Base-by-base conservation (phyloP, 148 eudicot species). In the Pharnaceum exiguum region DNA sequence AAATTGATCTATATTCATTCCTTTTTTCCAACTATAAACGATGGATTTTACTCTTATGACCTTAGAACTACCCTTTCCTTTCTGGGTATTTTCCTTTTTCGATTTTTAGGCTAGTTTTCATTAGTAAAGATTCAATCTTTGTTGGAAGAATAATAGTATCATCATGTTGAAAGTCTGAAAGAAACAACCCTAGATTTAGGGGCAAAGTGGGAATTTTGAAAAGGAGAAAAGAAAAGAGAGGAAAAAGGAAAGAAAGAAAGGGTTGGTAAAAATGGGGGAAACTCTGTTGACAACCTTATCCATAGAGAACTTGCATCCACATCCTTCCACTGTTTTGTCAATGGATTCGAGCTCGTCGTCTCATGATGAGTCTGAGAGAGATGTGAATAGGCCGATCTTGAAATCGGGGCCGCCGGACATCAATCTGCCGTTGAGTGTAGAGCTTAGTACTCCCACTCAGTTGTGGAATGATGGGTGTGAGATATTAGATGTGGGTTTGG, bases 261-360 rank as follows among this genome's bases (percentile, higher is more conserved):
- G 37, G n/a, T n/a, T n/a, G n/a, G n/a, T 43, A 65, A 74, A 62
- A 58, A 71, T 79, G 77, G 84, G 75, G 26, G 88, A 76, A 65
- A 75, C 71, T 60, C 59, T 80, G 21, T 68, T 82, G 48, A 82
- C 95, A 22, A 74, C 80, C 42, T 74, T 82, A 46, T 77, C 84
- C 13, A 82, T 86, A 66, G 86, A 86, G 57, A 79, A 72, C 38
- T 73, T 61, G 43, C 86, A 72, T 54, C 77, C 83, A 43, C 86
- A 72, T 54, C 77, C 83, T 22, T 80, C 84, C 1, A 81, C 89
- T 3, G 60, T 86, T 8, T 65, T 86, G 33, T 74, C 89, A 11
- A 83, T 83, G 89, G 95, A 86, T 67, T 78, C 86, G 8, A 73
- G 84, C 57, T 78, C 81, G 0, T 71, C 82, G 3, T 76, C 82